Percentiles rank a stretch among this genome's conserved stretches.
Conservation (phyloP, 2,329 filamentous ascomycete genomes). For the Nigrospora oryzae region DNA sequence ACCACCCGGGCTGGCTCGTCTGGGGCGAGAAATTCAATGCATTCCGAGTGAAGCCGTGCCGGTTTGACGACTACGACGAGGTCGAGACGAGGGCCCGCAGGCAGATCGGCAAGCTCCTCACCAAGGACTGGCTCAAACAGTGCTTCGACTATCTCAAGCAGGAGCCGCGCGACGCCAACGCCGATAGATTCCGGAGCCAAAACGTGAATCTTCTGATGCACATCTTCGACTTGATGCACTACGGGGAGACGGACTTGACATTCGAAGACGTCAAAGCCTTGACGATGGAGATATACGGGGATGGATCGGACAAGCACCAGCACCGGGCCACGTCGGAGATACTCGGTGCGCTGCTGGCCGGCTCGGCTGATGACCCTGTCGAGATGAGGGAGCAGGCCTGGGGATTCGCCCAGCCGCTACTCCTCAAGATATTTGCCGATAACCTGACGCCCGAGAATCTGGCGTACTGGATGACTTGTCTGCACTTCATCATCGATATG, state of each 20-base stretch:
- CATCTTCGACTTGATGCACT: slow-evolving; percentile 82
- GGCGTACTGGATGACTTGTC: slow-evolving; percentile 88
- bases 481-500: slow-evolving; percentile 80
- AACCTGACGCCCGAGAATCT: slow-evolving; percentile 91
- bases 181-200: slow-evolving; percentile 84
- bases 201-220: slow-evolving; percentile 83
- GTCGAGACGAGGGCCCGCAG: slow-evolving; percentile 65
- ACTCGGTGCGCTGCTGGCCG: slow-evolving; percentile 73
- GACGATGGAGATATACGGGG: slow-evolving; percentile 69
- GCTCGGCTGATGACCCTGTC: slow-evolving; percentile 68
- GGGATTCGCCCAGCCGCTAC: slow-evolving; percentile 83
- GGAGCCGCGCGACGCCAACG: slow-evolving; percentile 73
- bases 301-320: slow-evolving; percentile 95
- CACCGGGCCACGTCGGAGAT: slow-evolving; percentile 95
- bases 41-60: slow-evolving; percentile 62
- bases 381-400: slow-evolving; percentile 71
- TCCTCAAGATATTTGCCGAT: slow-evolving; percentile 81
- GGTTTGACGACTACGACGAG: slow-evolving; percentile 67
- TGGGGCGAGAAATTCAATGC: slow-evolving; percentile 86
- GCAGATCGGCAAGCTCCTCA: slow-evolving; percentile 74
- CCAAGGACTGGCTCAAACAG: slow-evolving; percentile 75
- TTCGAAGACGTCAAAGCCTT: slow-evolving; percentile 86
- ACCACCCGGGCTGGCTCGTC: slow-evolving; percentile 92
- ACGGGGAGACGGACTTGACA: slow-evolving; percentile 65
- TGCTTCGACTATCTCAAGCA: slow-evolving; percentile 95